Conservation (phyloP, 2,329 filamentous ascomycete species). For the Phaeosphaeriaceae sp. region DNA sequence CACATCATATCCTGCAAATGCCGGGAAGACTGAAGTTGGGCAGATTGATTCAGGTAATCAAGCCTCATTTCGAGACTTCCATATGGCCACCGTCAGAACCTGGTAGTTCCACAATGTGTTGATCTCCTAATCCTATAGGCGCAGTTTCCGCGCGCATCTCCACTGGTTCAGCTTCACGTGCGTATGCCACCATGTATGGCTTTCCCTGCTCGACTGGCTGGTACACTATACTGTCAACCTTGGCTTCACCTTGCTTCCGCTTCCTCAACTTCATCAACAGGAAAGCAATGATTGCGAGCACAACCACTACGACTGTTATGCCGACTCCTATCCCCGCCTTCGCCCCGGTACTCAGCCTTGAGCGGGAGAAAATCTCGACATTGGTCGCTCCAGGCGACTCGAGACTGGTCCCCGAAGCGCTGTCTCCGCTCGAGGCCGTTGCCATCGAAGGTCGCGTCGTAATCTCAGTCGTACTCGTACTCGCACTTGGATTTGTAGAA, state of each 20-base stretch:
- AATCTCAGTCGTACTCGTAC: background rate
- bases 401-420: no score
- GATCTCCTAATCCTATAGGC: background rate
- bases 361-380: background rate
- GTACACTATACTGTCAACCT: background rate
- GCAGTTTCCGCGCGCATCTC: background rate
- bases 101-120: background rate
- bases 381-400: no score
- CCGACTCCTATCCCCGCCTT: conserved; percentile 17
- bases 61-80: background rate
- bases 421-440: no score
- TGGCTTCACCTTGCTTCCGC: background rate
- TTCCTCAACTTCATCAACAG: background rate
- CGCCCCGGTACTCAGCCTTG: conserved; percentile 8
- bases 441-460: no score
- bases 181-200: background rate
- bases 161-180: background rate
- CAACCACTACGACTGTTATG: conserved; percentile 5
- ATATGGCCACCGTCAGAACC: background rate
- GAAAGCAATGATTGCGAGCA: background rate
- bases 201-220: background rate
- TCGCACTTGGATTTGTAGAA: background rate
- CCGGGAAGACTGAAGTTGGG: background rate
- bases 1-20: no score
- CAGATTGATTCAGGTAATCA: background rate